These are phyloP conservation scores for Podospora comata DNA, from an alignment of 495 filamentous ascomycete species.

Conservation along the genomic window DNA sequence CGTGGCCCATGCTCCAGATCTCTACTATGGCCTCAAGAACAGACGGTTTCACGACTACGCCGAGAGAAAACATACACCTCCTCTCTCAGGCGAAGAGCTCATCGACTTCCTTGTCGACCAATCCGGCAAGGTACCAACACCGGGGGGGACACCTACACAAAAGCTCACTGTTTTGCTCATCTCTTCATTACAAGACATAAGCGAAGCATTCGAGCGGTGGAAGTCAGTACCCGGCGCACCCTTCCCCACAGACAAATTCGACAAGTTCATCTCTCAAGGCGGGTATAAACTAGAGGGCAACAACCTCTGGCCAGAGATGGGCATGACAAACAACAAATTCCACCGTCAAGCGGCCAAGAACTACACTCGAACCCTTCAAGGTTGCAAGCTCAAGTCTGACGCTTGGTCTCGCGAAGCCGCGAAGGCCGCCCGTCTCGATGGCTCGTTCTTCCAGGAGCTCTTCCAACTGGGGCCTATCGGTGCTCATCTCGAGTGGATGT, in stretches of 20 bases:
- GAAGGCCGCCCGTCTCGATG: conserved; percentile 16
- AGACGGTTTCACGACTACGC: conserved; percentile 8
- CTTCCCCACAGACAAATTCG: conserved; percentile 12
- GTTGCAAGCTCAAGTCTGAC: conserved; percentile 16
- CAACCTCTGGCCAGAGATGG: not conserved
- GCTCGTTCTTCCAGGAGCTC: conserved; percentile 10
- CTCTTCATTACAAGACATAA: conserved; percentile 22
- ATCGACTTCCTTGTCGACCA: conserved; percentile 3
- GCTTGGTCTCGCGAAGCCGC: conserved; percentile 25
- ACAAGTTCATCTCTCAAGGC: conserved; percentile 24
- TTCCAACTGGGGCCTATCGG: conserved; percentile 19
- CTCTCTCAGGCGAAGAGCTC: not conserved
- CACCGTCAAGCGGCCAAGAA: not conserved
- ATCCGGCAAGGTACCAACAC: not conserved
- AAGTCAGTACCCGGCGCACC: not conserved
- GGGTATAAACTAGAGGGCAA: conserved; percentile 13
- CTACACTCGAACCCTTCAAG: conserved; percentile 10
- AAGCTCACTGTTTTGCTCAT: conserved; percentile 21
- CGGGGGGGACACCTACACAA: conserved; percentile 5
- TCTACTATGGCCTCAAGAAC: conserved; percentile 24
- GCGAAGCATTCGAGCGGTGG: conserved; percentile 15
- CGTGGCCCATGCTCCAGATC: not conserved
- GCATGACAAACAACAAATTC: conserved; percentile 19
- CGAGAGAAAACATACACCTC: conserved; percentile 2
- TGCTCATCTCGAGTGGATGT: conserved; percentile 20